Evolutionary conservation across 1,139 yeast species (phyloP).

Genomic region (Groenewaldozyma sp.): DNA sequence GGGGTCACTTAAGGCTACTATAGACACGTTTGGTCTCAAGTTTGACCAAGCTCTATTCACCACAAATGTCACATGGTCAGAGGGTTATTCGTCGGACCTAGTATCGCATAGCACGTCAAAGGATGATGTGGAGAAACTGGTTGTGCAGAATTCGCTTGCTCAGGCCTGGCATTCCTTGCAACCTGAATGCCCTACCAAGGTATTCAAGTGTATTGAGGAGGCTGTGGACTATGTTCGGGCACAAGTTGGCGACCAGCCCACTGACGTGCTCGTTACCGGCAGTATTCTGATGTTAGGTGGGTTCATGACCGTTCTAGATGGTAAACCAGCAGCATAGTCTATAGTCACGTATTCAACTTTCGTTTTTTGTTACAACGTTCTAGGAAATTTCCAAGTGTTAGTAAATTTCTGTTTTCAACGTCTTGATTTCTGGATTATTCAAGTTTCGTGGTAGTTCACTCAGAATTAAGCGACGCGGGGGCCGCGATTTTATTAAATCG

Average conservation of each 20-base stretch:
- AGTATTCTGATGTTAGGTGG: conserved; percentile 95
- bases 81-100: conserved; percentile 79
- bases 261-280: conserved; percentile 87
- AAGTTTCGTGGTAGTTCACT: no score
- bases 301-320: conserved; percentile 69
- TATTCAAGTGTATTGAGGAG: conserved; percentile 69
- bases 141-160: conserved; percentile 72
- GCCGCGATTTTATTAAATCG: no score
- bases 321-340: no score
- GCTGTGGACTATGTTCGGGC: conserved; percentile 47
- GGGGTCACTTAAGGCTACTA: conserved; percentile 39
- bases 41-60: conserved; percentile 79
- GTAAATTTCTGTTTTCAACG: no score
- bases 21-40: conserved; percentile 25
- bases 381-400: no score
- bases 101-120: conserved; percentile 76
- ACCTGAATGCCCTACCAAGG: conserved; percentile 40
- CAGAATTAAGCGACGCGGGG: no score
- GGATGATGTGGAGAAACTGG: conserved; percentile 64
- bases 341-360: no score
- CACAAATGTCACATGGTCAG: conserved; percentile 85
- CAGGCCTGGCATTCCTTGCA: conserved; percentile 52
- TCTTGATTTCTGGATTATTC: no score
- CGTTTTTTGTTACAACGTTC: no score
- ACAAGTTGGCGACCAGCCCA: conserved; percentile 27